These are phyloP conservation scores for Mycena sanguinolenta DNA, from an alignment of 768 basidiomycete genomes.

Conservation along the genomic window DNA sequence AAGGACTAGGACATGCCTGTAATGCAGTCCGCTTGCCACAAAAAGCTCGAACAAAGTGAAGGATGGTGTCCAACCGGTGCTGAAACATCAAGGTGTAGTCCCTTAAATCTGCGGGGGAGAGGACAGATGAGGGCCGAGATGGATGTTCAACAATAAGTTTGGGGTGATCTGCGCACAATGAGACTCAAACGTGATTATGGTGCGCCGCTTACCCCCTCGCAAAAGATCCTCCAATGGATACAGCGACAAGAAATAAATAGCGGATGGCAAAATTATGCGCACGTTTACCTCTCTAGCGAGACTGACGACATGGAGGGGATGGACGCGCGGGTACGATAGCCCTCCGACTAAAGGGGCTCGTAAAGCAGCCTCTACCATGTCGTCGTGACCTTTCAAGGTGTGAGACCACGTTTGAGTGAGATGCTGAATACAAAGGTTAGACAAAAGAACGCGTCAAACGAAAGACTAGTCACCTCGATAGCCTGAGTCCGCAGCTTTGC, in stretches of 20 bases:
- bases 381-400: no score
- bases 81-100: constrained; percentile 72
- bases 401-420: constrained; percentile 66
- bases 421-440: constrained; percentile 51
- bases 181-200: no score
- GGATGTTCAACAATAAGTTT: constrained; percentile 64
- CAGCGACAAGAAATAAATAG: constrained; percentile 70
- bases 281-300: constrained; percentile 66
- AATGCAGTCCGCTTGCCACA: constrained; percentile 50
- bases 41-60: constrained; percentile 62
- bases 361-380: no score
- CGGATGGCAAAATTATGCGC: constrained; percentile 61
- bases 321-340: constrained; percentile 49
- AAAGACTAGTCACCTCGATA: constrained; percentile 45
- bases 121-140: constrained; percentile 60
- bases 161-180: constrained; percentile 54
- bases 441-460: background rate
- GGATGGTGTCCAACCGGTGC: constrained; percentile 60
- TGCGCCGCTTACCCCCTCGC: constrained; percentile 35
- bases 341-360: constrained; percentile 55
- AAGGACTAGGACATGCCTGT: constrained; percentile 46
- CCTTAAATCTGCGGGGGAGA: constrained; percentile 58
- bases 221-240: constrained; percentile 66
- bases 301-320: constrained; percentile 68
- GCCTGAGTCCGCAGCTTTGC: constrained; percentile 63